A percentile compares a stretch with the other conserved stretches of the same genome.
These are phyloP conservation scores for Eucalyptus viminalis DNA, from an alignment of 345 rosid genomes.

Conservation along the genomic window DNA sequence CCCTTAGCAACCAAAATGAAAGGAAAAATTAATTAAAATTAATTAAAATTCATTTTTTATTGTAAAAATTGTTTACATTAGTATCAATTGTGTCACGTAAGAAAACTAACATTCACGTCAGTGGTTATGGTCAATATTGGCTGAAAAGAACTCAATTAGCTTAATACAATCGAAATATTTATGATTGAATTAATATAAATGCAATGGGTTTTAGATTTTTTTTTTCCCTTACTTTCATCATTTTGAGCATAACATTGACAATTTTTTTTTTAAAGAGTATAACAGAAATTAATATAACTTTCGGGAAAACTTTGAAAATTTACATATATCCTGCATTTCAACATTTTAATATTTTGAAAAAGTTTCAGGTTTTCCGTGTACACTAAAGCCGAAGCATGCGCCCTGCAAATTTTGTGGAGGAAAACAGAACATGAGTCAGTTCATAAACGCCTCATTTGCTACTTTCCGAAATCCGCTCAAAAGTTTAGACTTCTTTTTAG, in stretches of 20 bases:
- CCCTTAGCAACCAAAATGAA: background rate
- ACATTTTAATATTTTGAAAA: background rate
- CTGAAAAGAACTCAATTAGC: rapidly evolving
- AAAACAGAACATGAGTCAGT: background rate
- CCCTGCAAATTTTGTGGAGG: background rate
- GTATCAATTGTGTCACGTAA: rapidly evolving
- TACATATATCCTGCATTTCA: background rate
- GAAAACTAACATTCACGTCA: background rate
- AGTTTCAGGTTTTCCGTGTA: background rate
- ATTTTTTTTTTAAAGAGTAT: too few species aligned
- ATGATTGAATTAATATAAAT: rapidly evolving
- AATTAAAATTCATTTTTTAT: too few species aligned
- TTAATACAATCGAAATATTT: too few species aligned
- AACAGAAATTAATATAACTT: background rate
- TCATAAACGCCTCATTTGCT: background rate
- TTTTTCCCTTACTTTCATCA: too few species aligned
- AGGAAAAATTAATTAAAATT: too few species aligned
- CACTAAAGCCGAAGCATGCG: background rate
- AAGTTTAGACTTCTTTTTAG: background rate
- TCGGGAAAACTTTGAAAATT: background rate
- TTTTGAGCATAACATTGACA: background rate
- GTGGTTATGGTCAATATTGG: background rate
- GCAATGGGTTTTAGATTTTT: background rate
- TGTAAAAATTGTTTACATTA: too few species aligned
- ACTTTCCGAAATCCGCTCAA: background rate